Evolutionary conservation across 352 stramenopile genomes (phyloP).

Genomic region (Stramenopiles sp.): DNA sequence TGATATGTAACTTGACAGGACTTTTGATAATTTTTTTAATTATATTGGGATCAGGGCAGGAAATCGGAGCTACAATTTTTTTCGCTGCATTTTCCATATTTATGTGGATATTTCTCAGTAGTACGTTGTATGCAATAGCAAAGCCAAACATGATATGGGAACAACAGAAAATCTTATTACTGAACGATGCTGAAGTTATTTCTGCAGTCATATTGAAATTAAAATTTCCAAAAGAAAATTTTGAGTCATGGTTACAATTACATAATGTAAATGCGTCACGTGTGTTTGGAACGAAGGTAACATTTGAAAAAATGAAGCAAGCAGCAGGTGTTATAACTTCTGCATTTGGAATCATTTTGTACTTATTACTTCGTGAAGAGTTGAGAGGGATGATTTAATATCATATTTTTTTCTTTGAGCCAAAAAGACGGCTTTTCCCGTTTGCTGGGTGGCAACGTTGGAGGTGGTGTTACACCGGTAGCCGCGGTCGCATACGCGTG

Average conservation of each 20-base stretch:
- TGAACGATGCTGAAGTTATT: not conserved
- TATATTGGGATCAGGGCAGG: not conserved
- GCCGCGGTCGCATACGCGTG: not conserved
- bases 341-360: not conserved
- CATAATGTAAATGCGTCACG: not conserved
- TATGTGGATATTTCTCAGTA: not conserved
- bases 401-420: too few species aligned
- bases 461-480: not conserved
- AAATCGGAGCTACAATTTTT: not conserved
- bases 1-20: not conserved
- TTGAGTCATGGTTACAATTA: not conserved
- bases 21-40: not conserved
- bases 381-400: too few species aligned
- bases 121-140: not conserved
- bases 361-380: not conserved
- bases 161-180: not conserved
- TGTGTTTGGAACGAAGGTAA: not conserved
- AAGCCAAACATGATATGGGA: not conserved
- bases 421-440: too few species aligned
- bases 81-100: not conserved
- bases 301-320: not conserved
- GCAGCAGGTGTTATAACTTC: not conserved
- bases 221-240: not conserved
- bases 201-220: not conserved
- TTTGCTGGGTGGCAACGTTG: too few species aligned